A percentile compares a stretch with the other conserved stretches of the same genome.
Evolutionary conservation across 2,329 filamentous ascomycete species (phyloP).

Genomic region (Lasiodiplodia sp.): DNA sequence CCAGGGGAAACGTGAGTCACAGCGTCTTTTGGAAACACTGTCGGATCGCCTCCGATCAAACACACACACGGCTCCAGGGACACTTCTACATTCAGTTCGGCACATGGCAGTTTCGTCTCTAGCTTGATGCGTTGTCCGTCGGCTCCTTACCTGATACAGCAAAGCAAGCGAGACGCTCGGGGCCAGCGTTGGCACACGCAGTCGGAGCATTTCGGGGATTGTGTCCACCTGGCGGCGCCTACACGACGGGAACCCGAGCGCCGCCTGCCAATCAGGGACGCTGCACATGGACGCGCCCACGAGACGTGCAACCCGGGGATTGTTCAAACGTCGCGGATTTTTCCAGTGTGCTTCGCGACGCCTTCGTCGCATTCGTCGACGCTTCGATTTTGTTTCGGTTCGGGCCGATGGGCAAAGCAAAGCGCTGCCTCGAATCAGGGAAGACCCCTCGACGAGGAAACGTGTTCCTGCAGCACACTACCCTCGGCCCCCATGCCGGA

Average conservation of each 20-base stretch:
- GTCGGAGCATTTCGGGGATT: slow-evolving; percentile 21
- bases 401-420: slow-evolving; percentile 11
- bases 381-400: not conserved
- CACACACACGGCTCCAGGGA: not conserved
- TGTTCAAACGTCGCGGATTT: not conserved
- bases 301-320: slow-evolving; percentile 2
- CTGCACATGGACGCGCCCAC: not conserved
- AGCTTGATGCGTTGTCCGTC: slow-evolving; percentile 19
- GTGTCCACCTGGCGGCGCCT: slow-evolving; percentile 18
- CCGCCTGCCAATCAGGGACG: slow-evolving; percentile 18
- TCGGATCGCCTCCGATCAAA: slow-evolving; percentile 18
- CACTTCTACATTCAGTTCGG: not conserved
- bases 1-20: slow-evolving; percentile 16
- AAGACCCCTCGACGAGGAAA: slow-evolving; percentile 4
- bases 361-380: not conserved
- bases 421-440: not conserved
- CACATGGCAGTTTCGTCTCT: not conserved
- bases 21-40: slow-evolving; percentile 5
- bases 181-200: slow-evolving; percentile 4
- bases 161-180: slow-evolving; percentile 20
- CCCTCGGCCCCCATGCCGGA: not conserved
- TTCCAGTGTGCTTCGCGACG: not conserved
- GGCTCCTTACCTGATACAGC: slow-evolving; percentile 3
- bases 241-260: slow-evolving; percentile 13
- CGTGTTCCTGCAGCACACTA: slow-evolving; percentile 18